Evolutionary conservation across 768 basidiomycete species (phyloP).

Genomic region (Suillus brevipes): DNA sequence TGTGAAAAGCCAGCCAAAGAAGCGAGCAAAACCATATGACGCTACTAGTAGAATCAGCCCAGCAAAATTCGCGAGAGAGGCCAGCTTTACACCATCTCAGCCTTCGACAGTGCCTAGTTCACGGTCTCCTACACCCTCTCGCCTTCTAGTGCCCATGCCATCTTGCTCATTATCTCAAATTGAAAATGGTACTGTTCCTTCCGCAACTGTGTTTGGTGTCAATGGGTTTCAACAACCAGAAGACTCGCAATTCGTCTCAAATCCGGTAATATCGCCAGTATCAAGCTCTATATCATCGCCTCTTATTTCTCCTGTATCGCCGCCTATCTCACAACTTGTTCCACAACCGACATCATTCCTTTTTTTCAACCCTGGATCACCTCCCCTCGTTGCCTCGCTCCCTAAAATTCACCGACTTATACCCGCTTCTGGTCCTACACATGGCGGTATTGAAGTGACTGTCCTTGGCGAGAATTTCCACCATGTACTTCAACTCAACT

Average conservation of each 20-base stretch:
- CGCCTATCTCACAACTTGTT: conserved; percentile 22
- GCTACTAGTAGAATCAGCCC: conserved; percentile 30
- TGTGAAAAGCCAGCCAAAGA: conserved; percentile 50
- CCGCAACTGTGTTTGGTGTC: conserved; percentile 2
- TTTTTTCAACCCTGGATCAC: conserved; percentile 57
- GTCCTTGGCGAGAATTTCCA: conserved; percentile 91
- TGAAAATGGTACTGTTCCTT: conserved; percentile 4
- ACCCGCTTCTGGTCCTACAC: conserved; percentile 80
- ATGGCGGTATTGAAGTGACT: conserved; percentile 94
- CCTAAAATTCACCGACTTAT: conserved; percentile 86
- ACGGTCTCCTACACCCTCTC: conserved; percentile 33
- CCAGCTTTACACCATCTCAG: conserved; percentile 44
- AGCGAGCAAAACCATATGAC: conserved; percentile 74
- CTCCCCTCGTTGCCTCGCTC: conserved; percentile 46
- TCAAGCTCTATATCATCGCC: conserved; percentile 19
- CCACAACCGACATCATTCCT: conserved; percentile 55
- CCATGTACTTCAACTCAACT: conserved; percentile 65
- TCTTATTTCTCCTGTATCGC: conserved; percentile 11
- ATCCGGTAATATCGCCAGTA: conserved; percentile 19
- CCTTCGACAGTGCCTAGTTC: conserved; percentile 35
- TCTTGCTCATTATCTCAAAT: conserved; percentile 14
- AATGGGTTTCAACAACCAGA: conserved; percentile 7
- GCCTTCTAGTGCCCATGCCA: conserved; percentile 18
- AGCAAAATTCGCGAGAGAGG: conserved; percentile 54
- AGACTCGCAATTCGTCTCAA: conserved; percentile 8